A percentile compares a stretch with the other conserved stretches of the same genome.
phyloP scores from a whole-genome alignment of 164 flowering plant genomes.

The Berberis vulgaris region DNA sequence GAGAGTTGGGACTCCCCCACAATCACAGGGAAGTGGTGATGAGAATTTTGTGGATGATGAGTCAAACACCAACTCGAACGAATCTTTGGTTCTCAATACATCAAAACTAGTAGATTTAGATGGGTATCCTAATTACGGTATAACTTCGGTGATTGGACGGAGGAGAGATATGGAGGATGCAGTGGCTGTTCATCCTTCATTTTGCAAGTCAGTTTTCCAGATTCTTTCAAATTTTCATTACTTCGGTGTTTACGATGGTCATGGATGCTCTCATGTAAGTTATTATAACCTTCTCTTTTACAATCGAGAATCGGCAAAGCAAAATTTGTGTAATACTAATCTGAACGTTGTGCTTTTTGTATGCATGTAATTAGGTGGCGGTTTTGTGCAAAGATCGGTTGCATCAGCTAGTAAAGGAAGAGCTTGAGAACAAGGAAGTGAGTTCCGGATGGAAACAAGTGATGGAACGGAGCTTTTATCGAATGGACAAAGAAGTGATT shows the following conservation, averaged over 20 bases:
- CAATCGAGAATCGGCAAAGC: slow-evolving; percentile 60
- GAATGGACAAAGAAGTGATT: too few species aligned
- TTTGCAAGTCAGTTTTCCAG: slow-evolving; percentile 5
- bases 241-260: slow-evolving; percentile 60
- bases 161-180: slow-evolving; percentile 82
- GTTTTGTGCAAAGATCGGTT: too few species aligned
- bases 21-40: neutral
- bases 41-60: neutral
- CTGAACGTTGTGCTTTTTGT: too few species aligned
- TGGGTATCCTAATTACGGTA: slow-evolving; percentile 14
- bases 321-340: slow-evolving; percentile 9
- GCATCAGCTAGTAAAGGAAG: too few species aligned
- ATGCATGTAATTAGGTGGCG: too few species aligned
- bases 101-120: neutral
- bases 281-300: slow-evolving; percentile 38
- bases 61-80: too few species aligned
- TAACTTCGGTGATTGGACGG: slow-evolving; percentile 31
- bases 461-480: too few species aligned
- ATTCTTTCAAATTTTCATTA: slow-evolving; percentile 17
- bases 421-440: too few species aligned
- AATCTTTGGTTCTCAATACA: too few species aligned
- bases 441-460: too few species aligned
- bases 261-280: slow-evolving; percentile 68
- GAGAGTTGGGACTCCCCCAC: slow-evolving; percentile 8
- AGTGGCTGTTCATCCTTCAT: slow-evolving; percentile 38